Evolutionary conservation across 1,139 yeast genomes (phyloP).

Genomic region (Sugiyamaella paludigena): DNA sequence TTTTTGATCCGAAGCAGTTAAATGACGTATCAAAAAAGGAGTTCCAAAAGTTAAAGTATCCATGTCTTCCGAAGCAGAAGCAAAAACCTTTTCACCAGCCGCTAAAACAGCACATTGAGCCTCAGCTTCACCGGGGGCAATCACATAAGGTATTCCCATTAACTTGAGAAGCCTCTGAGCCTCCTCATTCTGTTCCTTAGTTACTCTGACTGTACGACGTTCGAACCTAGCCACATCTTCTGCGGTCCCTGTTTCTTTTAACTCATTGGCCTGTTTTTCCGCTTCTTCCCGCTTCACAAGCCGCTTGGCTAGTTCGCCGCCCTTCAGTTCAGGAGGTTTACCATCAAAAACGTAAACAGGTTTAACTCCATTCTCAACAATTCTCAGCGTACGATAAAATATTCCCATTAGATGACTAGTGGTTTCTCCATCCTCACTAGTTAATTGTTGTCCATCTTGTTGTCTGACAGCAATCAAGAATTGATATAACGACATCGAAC

Average conservation of each 20-base stretch:
- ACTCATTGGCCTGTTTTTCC: slow-evolving; percentile 63
- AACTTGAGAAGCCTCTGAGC: slow-evolving; percentile 73
- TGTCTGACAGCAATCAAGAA: slow-evolving; percentile 94
- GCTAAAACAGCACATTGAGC: slow-evolving; percentile 97
- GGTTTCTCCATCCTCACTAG: slow-evolving; percentile 86
- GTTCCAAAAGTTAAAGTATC: slow-evolving; percentile 93
- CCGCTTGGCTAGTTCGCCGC: slow-evolving; percentile 90
- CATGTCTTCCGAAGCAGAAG: slow-evolving; percentile 99
- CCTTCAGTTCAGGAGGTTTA: slow-evolving; percentile 86
- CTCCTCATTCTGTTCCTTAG: slow-evolving; percentile 89
- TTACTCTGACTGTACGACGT: slow-evolving; percentile 83
- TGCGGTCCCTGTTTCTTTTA: slow-evolving; percentile 75
- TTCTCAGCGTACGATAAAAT: slow-evolving; percentile 85
- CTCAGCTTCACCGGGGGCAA: slow-evolving; percentile 98
- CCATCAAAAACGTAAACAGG: slow-evolving; percentile 98
- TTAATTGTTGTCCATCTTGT: slow-evolving; percentile 91
- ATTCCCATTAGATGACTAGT: slow-evolving; percentile 93
- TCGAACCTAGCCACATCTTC: slow-evolving; percentile 77
- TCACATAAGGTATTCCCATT: slow-evolving; percentile 94
- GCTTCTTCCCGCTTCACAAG: slow-evolving; percentile 81
- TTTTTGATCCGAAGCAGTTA: slow-evolving; percentile 91
- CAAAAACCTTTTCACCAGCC: slow-evolving; percentile 77
- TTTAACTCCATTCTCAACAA: slow-evolving; percentile 88
- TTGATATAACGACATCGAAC: slow-evolving; percentile 92
- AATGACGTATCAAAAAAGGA: slow-evolving; percentile 76